A percentile compares a stretch with the other conserved stretches of the same genome.
Conservation (phyloP, 1,139 yeast genomes). For the Nakaseomyces glabratus region DNA sequence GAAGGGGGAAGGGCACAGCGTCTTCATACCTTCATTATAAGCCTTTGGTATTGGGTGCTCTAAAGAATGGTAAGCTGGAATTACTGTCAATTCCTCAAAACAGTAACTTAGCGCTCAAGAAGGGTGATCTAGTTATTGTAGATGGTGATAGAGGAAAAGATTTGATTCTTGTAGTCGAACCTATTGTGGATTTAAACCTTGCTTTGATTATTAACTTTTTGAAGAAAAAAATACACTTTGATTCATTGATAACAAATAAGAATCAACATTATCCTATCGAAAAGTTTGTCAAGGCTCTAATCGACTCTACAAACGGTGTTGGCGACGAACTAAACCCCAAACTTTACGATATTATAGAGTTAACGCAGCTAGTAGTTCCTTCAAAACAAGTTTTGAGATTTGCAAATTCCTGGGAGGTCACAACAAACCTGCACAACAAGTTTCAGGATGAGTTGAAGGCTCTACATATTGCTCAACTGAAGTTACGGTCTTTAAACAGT, state of each 20-base stretch:
- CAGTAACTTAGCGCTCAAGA: constrained; percentile 41
- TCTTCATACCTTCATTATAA: constrained; percentile 27
- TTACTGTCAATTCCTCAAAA: constrained; percentile 59
- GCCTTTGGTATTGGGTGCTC: constrained; percentile 60
- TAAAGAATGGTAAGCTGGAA: constrained; percentile 82
- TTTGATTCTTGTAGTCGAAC: constrained; percentile 67
- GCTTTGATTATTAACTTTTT: constrained; percentile 75
- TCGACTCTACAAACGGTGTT: constrained; percentile 21
- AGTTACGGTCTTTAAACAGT: constrained; percentile 28
- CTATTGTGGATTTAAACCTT: constrained; percentile 60
- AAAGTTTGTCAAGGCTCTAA: constrained; percentile 24
- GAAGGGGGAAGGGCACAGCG: constrained; percentile 5
- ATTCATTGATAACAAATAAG: constrained; percentile 28
- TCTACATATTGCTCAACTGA: constrained; percentile 34
- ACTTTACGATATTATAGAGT: constrained; percentile 30
- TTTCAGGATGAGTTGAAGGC: constrained; percentile 39
- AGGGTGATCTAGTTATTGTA: constrained; percentile 80
- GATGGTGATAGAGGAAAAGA: constrained; percentile 98
- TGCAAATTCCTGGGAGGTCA: constrained; percentile 34
- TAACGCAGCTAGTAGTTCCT: constrained; percentile 31
- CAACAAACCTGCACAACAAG: constrained; percentile 33
- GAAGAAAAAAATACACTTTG: constrained; percentile 46
- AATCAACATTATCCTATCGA: constrained; percentile 26
- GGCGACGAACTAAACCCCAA: constrained; percentile 24
- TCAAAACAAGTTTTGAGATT: constrained; percentile 67